phyloP scores from a whole-genome alignment of 805 yeast species.

The Yarrowia deformans region DNA sequence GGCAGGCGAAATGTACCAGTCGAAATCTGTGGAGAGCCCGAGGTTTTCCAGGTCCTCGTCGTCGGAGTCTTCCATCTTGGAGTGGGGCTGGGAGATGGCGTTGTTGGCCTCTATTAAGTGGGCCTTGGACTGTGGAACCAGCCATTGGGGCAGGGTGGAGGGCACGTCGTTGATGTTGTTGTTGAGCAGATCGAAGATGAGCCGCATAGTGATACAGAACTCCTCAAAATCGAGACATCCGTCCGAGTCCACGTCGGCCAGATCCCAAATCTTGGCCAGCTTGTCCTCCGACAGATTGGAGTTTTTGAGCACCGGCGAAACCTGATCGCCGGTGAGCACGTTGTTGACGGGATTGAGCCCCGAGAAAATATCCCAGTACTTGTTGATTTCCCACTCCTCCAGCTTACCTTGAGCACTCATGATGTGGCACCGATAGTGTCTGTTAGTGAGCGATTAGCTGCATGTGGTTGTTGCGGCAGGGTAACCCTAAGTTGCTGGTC shows the following conservation, averaged over 20 bases:
- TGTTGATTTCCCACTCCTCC: conserved; percentile 94
- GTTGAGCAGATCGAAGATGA: conserved; percentile 89
- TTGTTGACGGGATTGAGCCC: conserved; percentile 85
- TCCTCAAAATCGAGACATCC: conserved; percentile 95
- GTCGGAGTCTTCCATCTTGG: conserved; percentile 43
- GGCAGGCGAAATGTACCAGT: conserved; percentile 95
- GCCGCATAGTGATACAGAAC: conserved; percentile 95
- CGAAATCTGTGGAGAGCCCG: conserved; percentile 71
- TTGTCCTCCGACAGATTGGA: conserved; percentile 82
- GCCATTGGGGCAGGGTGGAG: conserved; percentile 81
- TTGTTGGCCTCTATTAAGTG: conserved; percentile 84
- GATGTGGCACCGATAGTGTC: conserved; percentile 38
- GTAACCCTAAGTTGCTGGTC: conserved; percentile 7
- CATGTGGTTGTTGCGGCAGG: conserved; percentile 28
- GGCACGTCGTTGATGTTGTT: conserved; percentile 72
- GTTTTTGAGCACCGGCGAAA: conserved; percentile 84
- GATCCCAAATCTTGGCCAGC: conserved; percentile 84
- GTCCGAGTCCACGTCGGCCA: conserved; percentile 87
- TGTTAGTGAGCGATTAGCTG: conserved; percentile 34
- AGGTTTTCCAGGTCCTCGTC: conserved; percentile 70
- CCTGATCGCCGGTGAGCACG: conserved; percentile 83
- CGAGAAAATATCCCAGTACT: conserved; percentile 96
- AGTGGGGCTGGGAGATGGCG: conserved; percentile 54
- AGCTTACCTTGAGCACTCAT: conserved; percentile 52
- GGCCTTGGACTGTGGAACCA: conserved; percentile 86